Base-by-base conservation (phyloP, 2,329 filamentous ascomycete species). In the Exophiala spinifera region DNA sequence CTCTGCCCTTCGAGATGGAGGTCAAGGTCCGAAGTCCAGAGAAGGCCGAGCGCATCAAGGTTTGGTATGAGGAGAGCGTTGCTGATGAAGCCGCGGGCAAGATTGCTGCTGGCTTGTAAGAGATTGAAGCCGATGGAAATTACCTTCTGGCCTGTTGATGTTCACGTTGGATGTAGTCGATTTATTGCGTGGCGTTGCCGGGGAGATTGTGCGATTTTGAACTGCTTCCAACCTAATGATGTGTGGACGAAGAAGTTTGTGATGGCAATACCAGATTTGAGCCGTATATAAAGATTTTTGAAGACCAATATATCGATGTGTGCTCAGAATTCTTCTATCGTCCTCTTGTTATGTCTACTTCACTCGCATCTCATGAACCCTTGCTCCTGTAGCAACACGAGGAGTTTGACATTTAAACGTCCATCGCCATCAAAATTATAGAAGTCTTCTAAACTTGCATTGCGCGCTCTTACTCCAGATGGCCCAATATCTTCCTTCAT, bases 1-100 rank as follows among this genome's bases (percentile, higher is more conserved):
- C 63, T 44, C 57, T 63, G 14, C 62, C 62, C 10, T 66, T 66
- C 57, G 43, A 64, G 53, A 64, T 66, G 61, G 63, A 64, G 25
- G 57, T 64, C 48, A 59, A 56, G 31, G 61, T 63, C 31, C 58
- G 63, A 46, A 57, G 44, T 42, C 54, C 61, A 7, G 56, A 61
- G 47, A 62, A 61, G 55, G 53, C 60, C 11, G 55, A 57, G n/a
- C 55, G 56, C 44, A 64, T 65, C 51, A 53, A 56, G 54, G 55
- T 59, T n/a, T 61, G 59, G 59, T 64, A 62, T 21, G 61, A 56
- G 46, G 63, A 65, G 57, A 62, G 58, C 34, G 57, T 62, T 7
- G 57, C 57, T 23, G 57, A 61, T 23, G 61, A 63, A 45, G 55
- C 52, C 33, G 57, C 62, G 20, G 62, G 62, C 52, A 62, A 60